A percentile compares a stretch with the other conserved stretches of the same genome.
phyloP scores from a whole-genome alignment of 2,329 filamentous ascomycete species.

The Neonectria ditissima region DNA sequence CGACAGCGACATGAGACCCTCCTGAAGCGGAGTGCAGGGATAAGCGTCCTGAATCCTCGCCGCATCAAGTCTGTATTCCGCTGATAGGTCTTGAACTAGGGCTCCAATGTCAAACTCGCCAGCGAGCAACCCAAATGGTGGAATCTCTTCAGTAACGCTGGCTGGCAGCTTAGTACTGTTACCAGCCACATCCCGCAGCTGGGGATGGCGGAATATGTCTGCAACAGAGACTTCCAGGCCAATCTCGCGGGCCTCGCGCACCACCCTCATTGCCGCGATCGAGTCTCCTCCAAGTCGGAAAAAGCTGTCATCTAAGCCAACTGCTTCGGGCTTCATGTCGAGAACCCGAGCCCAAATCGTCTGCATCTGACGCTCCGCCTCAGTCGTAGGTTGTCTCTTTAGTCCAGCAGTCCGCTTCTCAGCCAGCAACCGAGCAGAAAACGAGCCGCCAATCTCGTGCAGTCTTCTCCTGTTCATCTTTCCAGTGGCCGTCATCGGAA shows the following conservation, averaged over 20 bases:
- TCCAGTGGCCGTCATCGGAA: conserved; percentile 31
- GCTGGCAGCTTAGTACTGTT: background rate
- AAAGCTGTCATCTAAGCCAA: background rate
- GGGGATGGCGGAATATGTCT: background rate
- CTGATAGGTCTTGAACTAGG: conserved; percentile 1
- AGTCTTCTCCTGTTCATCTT: conserved; percentile 35
- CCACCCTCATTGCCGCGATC: background rate
- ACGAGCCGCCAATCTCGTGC: conserved; percentile 12
- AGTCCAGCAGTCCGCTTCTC: background rate
- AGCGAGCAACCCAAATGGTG: conserved; percentile 9
- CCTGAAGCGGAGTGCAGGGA: conserved; percentile 56
- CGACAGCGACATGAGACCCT: conserved; percentile 53
- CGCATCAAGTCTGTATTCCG: background rate
- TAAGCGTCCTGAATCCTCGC: conserved; percentile 47
- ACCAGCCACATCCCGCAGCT: background rate
- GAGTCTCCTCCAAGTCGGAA: background rate
- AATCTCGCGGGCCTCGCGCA: background rate
- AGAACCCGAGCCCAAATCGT: background rate
- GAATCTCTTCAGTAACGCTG: background rate
- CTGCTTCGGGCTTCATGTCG: background rate
- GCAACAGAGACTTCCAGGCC: background rate
- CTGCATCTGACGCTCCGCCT: background rate
- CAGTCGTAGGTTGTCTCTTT: background rate
- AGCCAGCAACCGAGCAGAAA: background rate
- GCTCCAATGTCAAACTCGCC: conserved; percentile 33